Conservation (phyloP, 2,329 filamentous ascomycete species). For the Sclerotinia sclerotiorum region DNA sequence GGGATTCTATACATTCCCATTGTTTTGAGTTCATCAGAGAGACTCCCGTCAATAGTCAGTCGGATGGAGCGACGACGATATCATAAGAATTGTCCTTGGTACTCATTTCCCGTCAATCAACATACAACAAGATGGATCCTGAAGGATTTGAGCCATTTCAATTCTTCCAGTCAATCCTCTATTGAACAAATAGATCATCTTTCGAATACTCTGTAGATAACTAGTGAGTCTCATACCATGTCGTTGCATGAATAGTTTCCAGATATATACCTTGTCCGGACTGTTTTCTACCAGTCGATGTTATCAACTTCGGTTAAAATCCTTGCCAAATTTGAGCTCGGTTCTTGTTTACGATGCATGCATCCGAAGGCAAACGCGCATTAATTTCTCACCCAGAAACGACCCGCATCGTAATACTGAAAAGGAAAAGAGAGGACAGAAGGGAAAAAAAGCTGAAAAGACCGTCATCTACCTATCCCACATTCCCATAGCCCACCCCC, state of each 20-base stretch:
- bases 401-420: slow-evolving; percentile 18
- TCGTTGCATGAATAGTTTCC: slow-evolving; percentile 12
- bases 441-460: slow-evolving; percentile 3
- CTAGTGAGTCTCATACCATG: not conserved
- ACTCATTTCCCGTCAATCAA: not conserved
- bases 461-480: slow-evolving; percentile 16
- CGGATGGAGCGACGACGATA: not conserved
- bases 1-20: not conserved
- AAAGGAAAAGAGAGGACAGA: slow-evolving; percentile 7
- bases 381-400: slow-evolving; percentile 7
- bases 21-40: not conserved
- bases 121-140: not conserved
- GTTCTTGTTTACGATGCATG: slow-evolving; percentile 11
- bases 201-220: not conserved
- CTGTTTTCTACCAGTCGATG: not conserved
- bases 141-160: not conserved
- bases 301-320: slow-evolving; percentile 14
- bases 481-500: not conserved
- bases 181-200: not conserved
- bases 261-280: not conserved
- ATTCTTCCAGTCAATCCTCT: not conserved
- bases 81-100: not conserved
- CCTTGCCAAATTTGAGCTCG: slow-evolving; percentile 18
- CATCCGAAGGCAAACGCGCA: slow-evolving; percentile 18
- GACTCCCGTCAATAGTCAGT: not conserved